Base-by-base conservation (phyloP, 2,329 filamentous ascomycete genomes). In the Aschersonia sp. region DNA sequence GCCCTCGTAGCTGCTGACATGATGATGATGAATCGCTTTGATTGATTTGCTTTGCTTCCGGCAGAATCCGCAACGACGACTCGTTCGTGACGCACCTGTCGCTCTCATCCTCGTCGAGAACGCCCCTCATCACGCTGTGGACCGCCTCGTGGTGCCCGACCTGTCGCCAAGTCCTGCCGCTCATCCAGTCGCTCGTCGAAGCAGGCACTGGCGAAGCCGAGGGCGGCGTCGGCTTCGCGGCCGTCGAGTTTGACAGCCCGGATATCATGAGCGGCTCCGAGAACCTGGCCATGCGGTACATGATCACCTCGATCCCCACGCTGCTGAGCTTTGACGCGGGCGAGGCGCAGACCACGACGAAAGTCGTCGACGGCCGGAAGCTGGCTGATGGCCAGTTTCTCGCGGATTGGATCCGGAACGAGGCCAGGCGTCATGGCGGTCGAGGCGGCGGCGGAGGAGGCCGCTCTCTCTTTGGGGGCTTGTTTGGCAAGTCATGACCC, bases 121-220 rank as follows among this genome's bases (percentile, higher is more conserved):
- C 62, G 3, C 76, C 77, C 2, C 69, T 80, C n/a, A 57, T 81
- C 48, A 79, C 76, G 1, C 63, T 80, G 41, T 81, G 76, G 77
- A 78, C 75, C 0, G 68, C 76, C 1, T 73, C 73, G 6, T 79
- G 70, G 64, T 80, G 77, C 58, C 61, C 69, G 5, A 72, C 74
- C 12, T 80, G 77, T 59, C 67, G 65, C 43, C 58, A 61, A 33
- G 66, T 79, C 30, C 62, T 63, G 5, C 76, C 76, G 4, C 59
- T 78, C 9, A 46, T 80, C 5, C 58, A 57, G 10, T 63, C 67
- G 9, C 65, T 79, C 33, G 58, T 81, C 43, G 65, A 68, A 54
- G 64, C 65, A 4, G 72, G 73, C 45, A 65, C 73, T 3, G 76
- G 76, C 49, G 73, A 78, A 60, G 63, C 61, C 1, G 70, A 77